Conservation (phyloP, 805 yeast genomes). For the Starmerella tilneyi region DNA sequence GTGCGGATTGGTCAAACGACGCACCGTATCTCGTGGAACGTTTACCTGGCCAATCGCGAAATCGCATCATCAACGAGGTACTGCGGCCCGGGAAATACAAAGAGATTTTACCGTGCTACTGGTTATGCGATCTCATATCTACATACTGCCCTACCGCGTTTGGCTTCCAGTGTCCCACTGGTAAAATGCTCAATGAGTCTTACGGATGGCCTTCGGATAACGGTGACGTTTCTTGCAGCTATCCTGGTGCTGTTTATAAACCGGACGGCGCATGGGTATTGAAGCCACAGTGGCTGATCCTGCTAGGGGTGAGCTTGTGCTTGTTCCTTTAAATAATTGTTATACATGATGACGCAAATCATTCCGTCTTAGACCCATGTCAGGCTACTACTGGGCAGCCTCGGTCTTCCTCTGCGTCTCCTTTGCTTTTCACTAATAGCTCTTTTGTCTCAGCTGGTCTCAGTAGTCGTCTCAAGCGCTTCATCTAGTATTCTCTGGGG, state of each 20-base stretch:
- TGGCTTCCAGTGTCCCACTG: conserved; percentile 61
- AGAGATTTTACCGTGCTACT: conserved; percentile 80
- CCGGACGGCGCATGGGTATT: conserved; percentile 14
- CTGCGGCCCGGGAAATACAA: conserved; percentile 53
- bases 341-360: too few relatives aligned
- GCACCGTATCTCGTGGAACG: conserved; percentile 37
- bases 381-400: too few relatives aligned
- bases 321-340: not conserved
- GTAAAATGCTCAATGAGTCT: conserved; percentile 18
- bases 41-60: conserved; percentile 46
- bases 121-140: conserved; percentile 67
- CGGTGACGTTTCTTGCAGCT: conserved; percentile 32
- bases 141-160: conserved; percentile 74
- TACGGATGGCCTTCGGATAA: conserved; percentile 28
- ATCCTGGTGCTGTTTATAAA: conserved; percentile 32
- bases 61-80: conserved; percentile 43
- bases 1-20: conserved; percentile 40
- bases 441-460: too few relatives aligned
- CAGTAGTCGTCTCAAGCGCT: not conserved
- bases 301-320: not conserved
- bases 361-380: too few relatives aligned
- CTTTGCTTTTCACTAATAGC: too few relatives aligned
- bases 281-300: conserved; percentile 12
- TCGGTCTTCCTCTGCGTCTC: too few relatives aligned
- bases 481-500: conserved; percentile 13